Conservation (phyloP, 306 rosid genomes). For the Dalbergia cultrata region DNA sequence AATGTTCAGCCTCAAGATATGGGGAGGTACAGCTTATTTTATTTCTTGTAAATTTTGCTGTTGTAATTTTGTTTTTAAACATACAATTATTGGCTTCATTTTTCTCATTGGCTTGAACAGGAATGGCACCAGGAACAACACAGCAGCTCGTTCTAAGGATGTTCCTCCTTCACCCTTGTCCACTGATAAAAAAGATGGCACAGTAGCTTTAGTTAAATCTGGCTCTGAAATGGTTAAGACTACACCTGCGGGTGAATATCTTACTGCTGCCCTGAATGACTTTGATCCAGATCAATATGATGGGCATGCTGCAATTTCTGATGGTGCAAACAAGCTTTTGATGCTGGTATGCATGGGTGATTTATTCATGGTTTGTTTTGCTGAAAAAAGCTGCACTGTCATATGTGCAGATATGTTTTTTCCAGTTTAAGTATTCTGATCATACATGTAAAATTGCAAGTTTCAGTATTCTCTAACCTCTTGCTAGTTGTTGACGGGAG, state of each 20-base stretch:
- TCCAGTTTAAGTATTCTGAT: constrained; percentile 19
- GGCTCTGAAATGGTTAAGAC: constrained; percentile 74
- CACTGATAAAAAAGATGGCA: constrained; percentile 74
- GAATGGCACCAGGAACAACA: constrained; percentile 56
- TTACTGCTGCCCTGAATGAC: constrained; percentile 91
- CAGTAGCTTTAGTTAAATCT: constrained; percentile 86
- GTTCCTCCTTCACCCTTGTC: constrained; percentile 69
- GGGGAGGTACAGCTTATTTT: constrained; percentile 62
- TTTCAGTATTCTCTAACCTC: constrained; percentile 18
- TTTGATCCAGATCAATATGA: constrained; percentile 95
- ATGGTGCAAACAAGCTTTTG: constrained; percentile 98
- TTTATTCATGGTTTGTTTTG: constrained; percentile 31
- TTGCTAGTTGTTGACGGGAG: not conserved
- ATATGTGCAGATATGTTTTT: constrained; percentile 29
- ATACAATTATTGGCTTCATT: constrained; percentile 37
- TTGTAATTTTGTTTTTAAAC: constrained; percentile 30
- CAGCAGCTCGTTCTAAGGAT: constrained; percentile 63
- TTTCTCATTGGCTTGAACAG: constrained; percentile 60
- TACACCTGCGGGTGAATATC: constrained; percentile 99
- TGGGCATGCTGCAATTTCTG: constrained; percentile 96
- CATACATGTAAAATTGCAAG: constrained; percentile 7
- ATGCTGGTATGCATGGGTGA: constrained; percentile 82
- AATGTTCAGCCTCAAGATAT: constrained; percentile 72
- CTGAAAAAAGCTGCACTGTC: constrained; percentile 27
- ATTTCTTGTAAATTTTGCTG: constrained; percentile 34